A percentile compares a stretch with the other conserved stretches of the same genome.
Evolutionary conservation across 1,139 yeast species (phyloP).

Genomic region (Nakaseomyces delphensis): DNA sequence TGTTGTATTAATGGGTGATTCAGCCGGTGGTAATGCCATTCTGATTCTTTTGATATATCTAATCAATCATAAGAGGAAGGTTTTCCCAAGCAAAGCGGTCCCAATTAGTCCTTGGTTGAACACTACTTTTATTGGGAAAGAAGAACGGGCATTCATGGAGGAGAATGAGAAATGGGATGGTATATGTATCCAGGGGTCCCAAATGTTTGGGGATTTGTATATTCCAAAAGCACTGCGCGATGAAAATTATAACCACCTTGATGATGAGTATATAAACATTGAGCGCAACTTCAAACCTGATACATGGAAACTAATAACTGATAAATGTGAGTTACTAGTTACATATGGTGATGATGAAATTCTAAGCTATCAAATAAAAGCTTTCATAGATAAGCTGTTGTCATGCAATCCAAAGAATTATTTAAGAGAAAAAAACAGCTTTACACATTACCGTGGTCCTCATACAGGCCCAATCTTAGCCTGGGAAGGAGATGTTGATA

Average conservation of each 20-base stretch:
- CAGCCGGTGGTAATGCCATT: constrained; percentile 25
- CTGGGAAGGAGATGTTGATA: constrained; percentile 5
- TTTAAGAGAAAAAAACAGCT: constrained; percentile 8
- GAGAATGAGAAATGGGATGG: constrained; percentile 11
- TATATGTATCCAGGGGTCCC: constrained; percentile 14
- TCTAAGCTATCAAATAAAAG: constrained; percentile 15
- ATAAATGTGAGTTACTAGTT: constrained; percentile 13
- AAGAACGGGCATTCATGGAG: constrained; percentile 4
- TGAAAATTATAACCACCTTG: constrained; percentile 1
- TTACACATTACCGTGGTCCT: constrained; percentile 14
- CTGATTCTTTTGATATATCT: constrained; percentile 15
- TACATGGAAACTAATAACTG: constrained; percentile 16
- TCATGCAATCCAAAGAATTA: constrained; percentile 8
- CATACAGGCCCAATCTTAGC: constrained; percentile 17
- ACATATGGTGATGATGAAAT: constrained; percentile 23
- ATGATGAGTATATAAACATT: constrained; percentile 17
- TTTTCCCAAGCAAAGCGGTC: constrained; percentile 18
- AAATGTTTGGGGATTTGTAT: constrained; percentile 13
- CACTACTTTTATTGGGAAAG: constrained; percentile 12
- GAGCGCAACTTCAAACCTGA: constrained; percentile 16
- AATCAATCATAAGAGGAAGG: constrained; percentile 7
- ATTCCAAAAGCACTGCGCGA: constrained; percentile 6
- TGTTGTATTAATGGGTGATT: constrained; percentile 21
- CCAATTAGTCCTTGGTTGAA: constrained; percentile 27
- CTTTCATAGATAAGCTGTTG: constrained; percentile 13